These are phyloP conservation scores for Jackrogersella minutella DNA, from an alignment of 495 filamentous ascomycete genomes.

Conservation along the genomic window DNA sequence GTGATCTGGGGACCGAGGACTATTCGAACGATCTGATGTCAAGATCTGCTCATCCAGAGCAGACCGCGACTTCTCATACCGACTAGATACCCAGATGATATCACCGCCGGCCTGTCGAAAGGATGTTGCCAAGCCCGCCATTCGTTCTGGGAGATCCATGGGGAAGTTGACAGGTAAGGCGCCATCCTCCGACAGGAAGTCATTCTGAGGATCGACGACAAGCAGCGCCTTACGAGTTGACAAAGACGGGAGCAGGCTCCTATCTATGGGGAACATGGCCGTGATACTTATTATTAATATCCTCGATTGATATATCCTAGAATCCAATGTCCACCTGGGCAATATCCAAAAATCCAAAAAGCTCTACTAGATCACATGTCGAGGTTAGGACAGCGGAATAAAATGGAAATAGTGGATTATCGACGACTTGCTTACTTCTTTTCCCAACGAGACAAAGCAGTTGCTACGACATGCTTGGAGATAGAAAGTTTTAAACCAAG, in stretches of 20 bases:
- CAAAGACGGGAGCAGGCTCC: constrained; percentile 55
- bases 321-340: too few species aligned
- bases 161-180: constrained; percentile 71
- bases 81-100: constrained; percentile 87
- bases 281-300: constrained; percentile 22
- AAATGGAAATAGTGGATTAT: not conserved
- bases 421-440: constrained; percentile 17
- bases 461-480: constrained; percentile 33
- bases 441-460: not conserved
- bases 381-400: constrained; percentile 8
- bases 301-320: constrained; percentile 9
- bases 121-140: constrained; percentile 69
- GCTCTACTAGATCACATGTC: constrained; percentile 8
- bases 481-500: constrained; percentile 4
- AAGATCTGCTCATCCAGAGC: constrained; percentile 62
- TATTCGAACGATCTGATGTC: constrained; percentile 40
- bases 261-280: constrained; percentile 59
- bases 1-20: constrained; percentile 18
- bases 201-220: constrained; percentile 89
- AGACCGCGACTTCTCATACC: constrained; percentile 69
- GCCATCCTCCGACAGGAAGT: constrained; percentile 78
- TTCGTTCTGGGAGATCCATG: constrained; percentile 70
- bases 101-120: constrained; percentile 78
- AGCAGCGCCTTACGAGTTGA: constrained; percentile 82
- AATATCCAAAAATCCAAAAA: constrained; percentile 19